Evolutionary conservation across 495 filamentous ascomycete species (phyloP).

Genomic region (Xylaria flabelliformis): DNA sequence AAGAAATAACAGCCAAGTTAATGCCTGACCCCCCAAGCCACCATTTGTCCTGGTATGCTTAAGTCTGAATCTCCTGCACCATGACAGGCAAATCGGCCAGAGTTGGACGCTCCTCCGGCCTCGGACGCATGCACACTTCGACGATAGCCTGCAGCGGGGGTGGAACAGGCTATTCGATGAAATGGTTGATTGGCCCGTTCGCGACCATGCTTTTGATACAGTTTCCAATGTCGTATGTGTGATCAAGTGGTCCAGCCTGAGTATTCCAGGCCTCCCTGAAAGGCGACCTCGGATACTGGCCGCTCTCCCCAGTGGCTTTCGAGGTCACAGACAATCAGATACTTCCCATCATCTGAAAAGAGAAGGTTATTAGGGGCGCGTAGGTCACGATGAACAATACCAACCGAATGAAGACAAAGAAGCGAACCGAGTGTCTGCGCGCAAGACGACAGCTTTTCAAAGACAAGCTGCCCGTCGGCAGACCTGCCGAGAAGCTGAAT

Average conservation of each 20-base stretch:
- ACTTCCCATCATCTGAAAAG: background rate
- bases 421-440: background rate
- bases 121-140: slow-evolving; percentile 29
- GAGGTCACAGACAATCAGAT: background rate
- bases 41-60: no score
- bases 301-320: background rate
- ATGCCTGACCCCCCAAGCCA: no score
- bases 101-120: slow-evolving; percentile 30
- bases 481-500: background rate
- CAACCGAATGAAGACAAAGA: background rate
- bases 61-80: background rate
- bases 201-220: slow-evolving; percentile 31
- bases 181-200: slow-evolving; percentile 29
- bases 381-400: background rate
- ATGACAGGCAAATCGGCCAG: slow-evolving; percentile 7
- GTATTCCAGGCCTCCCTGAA: background rate
- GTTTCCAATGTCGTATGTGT: slow-evolving; percentile 34
- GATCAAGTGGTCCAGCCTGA: slow-evolving; percentile 21
- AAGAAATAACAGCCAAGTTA: no score
- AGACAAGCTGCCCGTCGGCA: background rate
- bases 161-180: slow-evolving; percentile 34
- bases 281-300: background rate
- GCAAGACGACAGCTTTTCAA: background rate
- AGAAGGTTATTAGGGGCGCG: background rate
- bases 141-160: slow-evolving; percentile 32